Percentiles rank a stretch among this genome's conserved stretches.
phyloP scores from a whole-genome alignment of 345 rosid genomes.

The Pugionium dolabratum region DNA sequence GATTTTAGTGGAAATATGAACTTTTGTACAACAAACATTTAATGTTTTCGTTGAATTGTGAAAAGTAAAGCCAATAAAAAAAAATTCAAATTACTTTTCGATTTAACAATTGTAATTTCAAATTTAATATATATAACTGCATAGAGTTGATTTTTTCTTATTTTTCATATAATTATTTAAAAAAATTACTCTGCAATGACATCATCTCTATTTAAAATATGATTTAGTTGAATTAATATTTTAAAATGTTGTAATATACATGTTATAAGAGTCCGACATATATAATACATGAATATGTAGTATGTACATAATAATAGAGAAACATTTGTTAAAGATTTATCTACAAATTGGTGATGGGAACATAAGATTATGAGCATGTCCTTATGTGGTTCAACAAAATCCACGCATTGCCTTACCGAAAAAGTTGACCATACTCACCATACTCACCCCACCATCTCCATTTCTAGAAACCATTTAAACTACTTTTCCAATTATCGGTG shows the following conservation, averaged over 20 bases:
- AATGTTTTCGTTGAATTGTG: not conserved
- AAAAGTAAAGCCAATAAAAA: not conserved
- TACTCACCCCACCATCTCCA: constrained; percentile 36
- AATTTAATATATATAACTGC: not conserved
- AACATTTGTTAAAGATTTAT: constrained; percentile 23
- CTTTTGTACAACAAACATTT: constrained; percentile 2
- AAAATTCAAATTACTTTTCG: not conserved
- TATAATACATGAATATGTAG: constrained; percentile 1
- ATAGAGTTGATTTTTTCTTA: not conserved
- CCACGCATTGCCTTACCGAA: constrained; percentile 38
- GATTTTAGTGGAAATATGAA: constrained; percentile 20
- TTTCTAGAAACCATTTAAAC: not conserved
- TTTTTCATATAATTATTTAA: not conserved
- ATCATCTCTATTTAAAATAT: not conserved
- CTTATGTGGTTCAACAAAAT: constrained; percentile 25
- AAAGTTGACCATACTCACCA: constrained; percentile 22
- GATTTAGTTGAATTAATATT: not conserved
- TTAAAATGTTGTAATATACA: not conserved
- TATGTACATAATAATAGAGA: constrained; percentile 11
- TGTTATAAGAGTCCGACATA: not conserved
- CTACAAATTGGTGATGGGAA: constrained; percentile 28
- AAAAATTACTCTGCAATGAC: not conserved
- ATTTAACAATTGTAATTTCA: not conserved
- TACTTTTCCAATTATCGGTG: not conserved
- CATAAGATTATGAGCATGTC: constrained; percentile 26